Base-by-base conservation (phyloP, 371 early-diverging fungal species). In the Apophysomyces elegans region DNA sequence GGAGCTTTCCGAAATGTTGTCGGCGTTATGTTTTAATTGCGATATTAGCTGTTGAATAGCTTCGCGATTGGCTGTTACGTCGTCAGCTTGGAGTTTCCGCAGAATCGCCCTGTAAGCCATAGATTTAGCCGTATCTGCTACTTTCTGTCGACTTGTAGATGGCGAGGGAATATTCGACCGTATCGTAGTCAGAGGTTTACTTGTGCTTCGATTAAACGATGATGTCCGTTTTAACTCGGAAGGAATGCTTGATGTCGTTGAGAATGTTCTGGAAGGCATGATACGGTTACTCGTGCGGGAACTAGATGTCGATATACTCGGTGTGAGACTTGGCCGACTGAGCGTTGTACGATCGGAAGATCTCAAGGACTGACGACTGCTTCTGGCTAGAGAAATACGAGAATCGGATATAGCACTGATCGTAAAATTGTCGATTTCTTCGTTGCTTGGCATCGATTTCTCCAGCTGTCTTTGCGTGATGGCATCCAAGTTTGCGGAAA, bases 51-150 rank as follows among this genome's bases (percentile, higher is more conserved):
- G 37, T 7, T 37, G 65, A 16, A 78, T 56, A 2, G 65, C 73
- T 47, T 66, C 58, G 47, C 66, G 66, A 16, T 68, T 67, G 36
- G 43, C 64, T 0, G 47, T 18, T 7, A n/a, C 21, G 37, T 74
- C 67, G 0, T 58, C 36, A 21, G 70, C 70, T n/a, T 61, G 63
- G 0, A 77, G 45, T 68, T 67, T 70, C 2, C 65, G 63, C 9
- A 71, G 60, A 16, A 69, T 21, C 8, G 71, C 35, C 9, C 43
- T 43, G 7, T 60, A 16, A 0, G 37, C n/a, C 5, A 12, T 43
- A 18, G 7, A 39, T 7, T 21, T 5, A 16, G 58, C 58, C 26
- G 47, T 57, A 56, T 45, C 16, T 7, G 46, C 2, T 45, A 16
- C n/a, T 13, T 45, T 45, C 8, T 45, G n/a, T 45, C 46, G 59